Evolutionary conservation across 2,329 filamentous ascomycete species (phyloP), one percentile per base, ranked within the genome.

Genomic region (Cladosporium sp.): DNA sequence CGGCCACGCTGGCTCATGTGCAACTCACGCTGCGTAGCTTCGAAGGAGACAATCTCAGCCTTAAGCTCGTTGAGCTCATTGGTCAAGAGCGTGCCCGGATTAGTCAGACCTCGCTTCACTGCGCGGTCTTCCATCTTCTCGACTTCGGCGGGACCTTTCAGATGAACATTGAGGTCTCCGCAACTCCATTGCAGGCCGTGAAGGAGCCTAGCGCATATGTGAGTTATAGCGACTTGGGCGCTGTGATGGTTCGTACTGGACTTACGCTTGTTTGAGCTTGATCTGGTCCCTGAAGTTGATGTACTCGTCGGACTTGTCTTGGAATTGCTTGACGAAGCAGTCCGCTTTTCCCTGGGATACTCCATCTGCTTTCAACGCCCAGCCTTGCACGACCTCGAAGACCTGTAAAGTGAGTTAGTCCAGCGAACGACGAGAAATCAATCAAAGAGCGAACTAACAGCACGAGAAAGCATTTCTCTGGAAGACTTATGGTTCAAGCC

Each of bases 201-300:
- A 12, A 46, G 35, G 61, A 63, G 49, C 2, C 60, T 62, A 21
- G 37, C 12, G 6, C 18, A 14, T 16, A 2, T 35, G 49, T 33
- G 6, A 55, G 28, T 29, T 52, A 1, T n/a, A 33, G 29, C 14
- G 18, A 23, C 6, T 29, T 18, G 8, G 28, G n/a, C 18, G 56
- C 10, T 3, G 35, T 33, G 55, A 26, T 12, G 28, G 14, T 16
- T 57, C 18, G 28, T n/a, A 16, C 10, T 10, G 6, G 1, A 55
- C 60, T 62, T 40, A 62, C 60, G 61, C 61, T 10, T 56, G 50
- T 26, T 55, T 55, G 10, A 63, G 26, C 23, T 63, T 63, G 23
- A 44, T 2, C 18, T 63, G 50, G 4, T 63, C 50, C 1, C 11
- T 37, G 23, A 56, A 21, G 11, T 23, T 23, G 26, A 63, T 29